Evolutionary conservation across 2,329 filamentous ascomycete species (phyloP).

Genomic region (Sporothrix globosa): DNA sequence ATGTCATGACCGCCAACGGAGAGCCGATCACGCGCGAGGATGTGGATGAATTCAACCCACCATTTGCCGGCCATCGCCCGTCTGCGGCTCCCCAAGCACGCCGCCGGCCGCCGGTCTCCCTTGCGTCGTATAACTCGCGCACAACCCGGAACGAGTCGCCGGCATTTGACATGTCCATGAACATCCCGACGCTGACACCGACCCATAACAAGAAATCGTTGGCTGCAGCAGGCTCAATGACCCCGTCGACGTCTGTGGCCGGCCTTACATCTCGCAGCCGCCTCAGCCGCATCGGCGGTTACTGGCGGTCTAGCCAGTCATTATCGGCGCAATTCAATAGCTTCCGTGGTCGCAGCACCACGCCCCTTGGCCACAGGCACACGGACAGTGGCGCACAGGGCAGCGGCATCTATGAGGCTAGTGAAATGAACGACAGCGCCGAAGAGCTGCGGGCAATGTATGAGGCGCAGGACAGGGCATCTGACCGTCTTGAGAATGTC

Average conservation of each 20-base stretch:
- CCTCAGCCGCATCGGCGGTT: conserved; percentile 62
- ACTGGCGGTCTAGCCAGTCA: conserved; percentile 56
- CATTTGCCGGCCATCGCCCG: conserved; percentile 45
- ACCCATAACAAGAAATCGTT: conserved; percentile 47
- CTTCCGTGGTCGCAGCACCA: conserved; percentile 54
- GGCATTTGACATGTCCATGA: conserved; percentile 52
- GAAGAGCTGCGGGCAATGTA: conserved; percentile 82
- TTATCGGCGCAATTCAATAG: conserved; percentile 54
- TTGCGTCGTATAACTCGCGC: conserved; percentile 80
- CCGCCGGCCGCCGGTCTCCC: conserved; percentile 61
- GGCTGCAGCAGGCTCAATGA: conserved; percentile 40
- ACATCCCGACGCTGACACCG: conserved; percentile 60
- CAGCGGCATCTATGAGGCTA: conserved; percentile 53
- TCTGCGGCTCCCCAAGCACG: conserved; percentile 47
- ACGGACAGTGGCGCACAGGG: conserved; percentile 41
- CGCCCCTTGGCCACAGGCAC: conserved; percentile 39
- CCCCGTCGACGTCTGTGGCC: conserved; percentile 37
- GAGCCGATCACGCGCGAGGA: conserved; percentile 64
- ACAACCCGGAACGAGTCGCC: conserved; percentile 69
- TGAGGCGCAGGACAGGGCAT: conserved; percentile 74
- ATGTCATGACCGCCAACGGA: conserved; percentile 55
- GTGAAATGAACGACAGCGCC: conserved; percentile 72
- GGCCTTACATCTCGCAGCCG: conserved; percentile 48
- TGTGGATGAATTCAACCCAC: conserved; percentile 80
- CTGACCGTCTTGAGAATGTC: conserved; percentile 88